Conservation (phyloP, 768 basidiomycete species). For the Terana coerulea region DNA sequence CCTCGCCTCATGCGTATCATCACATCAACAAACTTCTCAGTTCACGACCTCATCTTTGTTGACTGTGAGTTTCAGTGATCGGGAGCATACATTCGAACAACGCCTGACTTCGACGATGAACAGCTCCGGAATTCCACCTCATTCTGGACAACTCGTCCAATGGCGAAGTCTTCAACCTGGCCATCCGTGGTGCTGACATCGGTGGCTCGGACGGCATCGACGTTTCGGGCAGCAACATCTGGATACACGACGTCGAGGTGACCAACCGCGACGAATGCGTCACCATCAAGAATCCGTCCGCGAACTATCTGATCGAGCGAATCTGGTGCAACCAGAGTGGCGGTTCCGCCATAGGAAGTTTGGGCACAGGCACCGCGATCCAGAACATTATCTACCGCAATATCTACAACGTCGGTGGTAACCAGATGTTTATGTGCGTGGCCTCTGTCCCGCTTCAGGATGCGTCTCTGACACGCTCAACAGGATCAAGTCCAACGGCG, state of each 20-base stretch:
- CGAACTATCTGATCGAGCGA: slow-evolving; percentile 26
- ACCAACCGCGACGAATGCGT: slow-evolving; percentile 32
- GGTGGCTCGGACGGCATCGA: slow-evolving; percentile 30
- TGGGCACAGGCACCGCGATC: slow-evolving; percentile 25
- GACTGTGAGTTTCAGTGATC: slow-evolving; percentile 17
- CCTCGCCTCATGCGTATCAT: slow-evolving; percentile 28
- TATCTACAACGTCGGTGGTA: slow-evolving; percentile 27
- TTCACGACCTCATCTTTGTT: slow-evolving; percentile 30
- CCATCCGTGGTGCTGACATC: slow-evolving; percentile 26
- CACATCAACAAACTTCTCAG: slow-evolving; percentile 25
- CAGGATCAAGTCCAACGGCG: slow-evolving; percentile 23
- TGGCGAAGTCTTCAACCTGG: slow-evolving; percentile 30
- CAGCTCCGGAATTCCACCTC: slow-evolving; percentile 30
- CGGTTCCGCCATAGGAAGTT: slow-evolving; percentile 27
- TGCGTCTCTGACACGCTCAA: neutral
- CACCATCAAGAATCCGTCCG: slow-evolving; percentile 28
- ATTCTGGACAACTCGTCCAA: slow-evolving; percentile 25
- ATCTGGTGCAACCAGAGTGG: slow-evolving; percentile 32
- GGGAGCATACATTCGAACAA: neutral
- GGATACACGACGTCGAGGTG: slow-evolving; percentile 31
- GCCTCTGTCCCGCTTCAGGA: neutral
- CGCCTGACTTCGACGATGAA: neutral
- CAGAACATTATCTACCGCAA: slow-evolving; percentile 24
- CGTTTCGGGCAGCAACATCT: slow-evolving; percentile 27
- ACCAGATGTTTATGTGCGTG: slow-evolving; percentile 26